Evolutionary conservation across 805 yeast genomes (phyloP).

Genomic region (Jamesozyma hellenica): DNA sequence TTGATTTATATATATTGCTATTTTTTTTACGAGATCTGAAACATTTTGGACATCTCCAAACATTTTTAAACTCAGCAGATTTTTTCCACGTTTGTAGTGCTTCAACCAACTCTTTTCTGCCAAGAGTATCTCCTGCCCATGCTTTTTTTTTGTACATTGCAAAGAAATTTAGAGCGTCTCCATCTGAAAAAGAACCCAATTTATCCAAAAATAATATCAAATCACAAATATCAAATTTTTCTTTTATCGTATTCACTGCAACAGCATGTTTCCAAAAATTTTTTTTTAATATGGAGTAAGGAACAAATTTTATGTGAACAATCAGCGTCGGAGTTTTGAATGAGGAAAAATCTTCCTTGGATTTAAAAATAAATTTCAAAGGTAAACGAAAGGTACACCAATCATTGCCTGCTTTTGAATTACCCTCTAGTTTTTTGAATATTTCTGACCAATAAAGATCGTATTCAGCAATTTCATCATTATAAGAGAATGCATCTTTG

Average conservation of each 20-base stretch:
- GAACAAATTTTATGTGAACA: conserved; percentile 53
- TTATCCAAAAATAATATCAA: conserved; percentile 50
- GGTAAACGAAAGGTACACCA: conserved; percentile 30
- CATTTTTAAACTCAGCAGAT: conserved; percentile 32
- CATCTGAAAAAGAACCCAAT: conserved; percentile 39
- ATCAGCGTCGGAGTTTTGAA: conserved; percentile 39
- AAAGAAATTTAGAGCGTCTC: conserved; percentile 46
- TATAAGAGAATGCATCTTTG: conserved; percentile 71
- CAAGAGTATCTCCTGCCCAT: conserved; percentile 46
- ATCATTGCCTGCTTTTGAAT: conserved; percentile 2
- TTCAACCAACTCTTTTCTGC: conserved; percentile 37
- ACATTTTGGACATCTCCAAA: conserved; percentile 77
- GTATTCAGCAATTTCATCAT: conserved; percentile 70
- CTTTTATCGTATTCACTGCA: conserved; percentile 34
- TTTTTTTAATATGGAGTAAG: conserved; percentile 53
- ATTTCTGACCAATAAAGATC: conserved; percentile 47
- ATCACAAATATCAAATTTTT: conserved; percentile 41
- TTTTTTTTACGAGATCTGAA: conserved; percentile 45
- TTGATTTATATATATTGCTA: conserved; percentile 29
- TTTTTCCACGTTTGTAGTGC: conserved; percentile 35
- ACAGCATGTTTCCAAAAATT: conserved; percentile 62
- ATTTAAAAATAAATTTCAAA: conserved; percentile 16
- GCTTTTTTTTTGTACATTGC: conserved; percentile 35
- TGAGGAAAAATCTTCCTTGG: neutral
- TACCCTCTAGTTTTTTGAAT: conserved; percentile 17